Evolutionary conservation across 2,329 filamentous ascomycete species (phyloP).

Genomic region (Reticulascus tulasneorum): DNA sequence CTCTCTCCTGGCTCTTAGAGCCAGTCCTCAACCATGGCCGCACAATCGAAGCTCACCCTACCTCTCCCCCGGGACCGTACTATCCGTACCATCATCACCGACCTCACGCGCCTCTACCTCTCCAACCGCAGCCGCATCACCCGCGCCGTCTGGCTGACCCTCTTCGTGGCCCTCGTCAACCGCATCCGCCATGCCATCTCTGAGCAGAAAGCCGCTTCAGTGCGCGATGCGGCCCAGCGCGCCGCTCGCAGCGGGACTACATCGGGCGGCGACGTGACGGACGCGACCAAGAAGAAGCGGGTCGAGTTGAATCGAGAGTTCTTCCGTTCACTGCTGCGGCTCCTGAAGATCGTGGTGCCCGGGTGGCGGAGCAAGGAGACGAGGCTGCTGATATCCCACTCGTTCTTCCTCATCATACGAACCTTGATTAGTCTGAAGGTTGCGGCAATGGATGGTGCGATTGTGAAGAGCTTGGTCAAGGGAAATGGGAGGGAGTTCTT

Average conservation of each 20-base stretch:
- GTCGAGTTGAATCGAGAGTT: slow-evolving; percentile 89
- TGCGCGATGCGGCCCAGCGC: slow-evolving; percentile 58
- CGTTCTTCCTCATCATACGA: slow-evolving; percentile 83
- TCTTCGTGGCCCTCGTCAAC: slow-evolving; percentile 76
- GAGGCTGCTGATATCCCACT: slow-evolving; percentile 82
- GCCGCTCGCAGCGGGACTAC: slow-evolving; percentile 45
- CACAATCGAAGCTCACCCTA: slow-evolving; percentile 69
- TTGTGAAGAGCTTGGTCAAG: slow-evolving; percentile 89
- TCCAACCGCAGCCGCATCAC: slow-evolving; percentile 78
- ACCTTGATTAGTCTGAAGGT: slow-evolving; percentile 95
- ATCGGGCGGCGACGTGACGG: slow-evolving; percentile 30
- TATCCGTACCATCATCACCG: slow-evolving; percentile 60
- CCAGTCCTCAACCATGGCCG: slow-evolving; percentile 56
- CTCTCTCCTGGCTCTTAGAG: slow-evolving; percentile 5
- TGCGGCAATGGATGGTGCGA: slow-evolving; percentile 87
- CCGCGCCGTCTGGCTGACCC: slow-evolving; percentile 75
- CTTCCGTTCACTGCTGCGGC: slow-evolving; percentile 67
- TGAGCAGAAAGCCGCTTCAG: slow-evolving; percentile 84
- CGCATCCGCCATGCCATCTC: slow-evolving; percentile 87
- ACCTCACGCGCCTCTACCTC: slow-evolving; percentile 70
- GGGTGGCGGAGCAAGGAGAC: slow-evolving; percentile 88
- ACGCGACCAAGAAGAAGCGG: slow-evolving; percentile 58
- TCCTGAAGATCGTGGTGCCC: slow-evolving; percentile 85
- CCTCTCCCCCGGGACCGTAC: slow-evolving; percentile 52
- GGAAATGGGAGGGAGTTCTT: slow-evolving; percentile 89